Base-by-base conservation (phyloP, 2,329 filamentous ascomycete genomes). In the Didymellaceae sp. region DNA sequence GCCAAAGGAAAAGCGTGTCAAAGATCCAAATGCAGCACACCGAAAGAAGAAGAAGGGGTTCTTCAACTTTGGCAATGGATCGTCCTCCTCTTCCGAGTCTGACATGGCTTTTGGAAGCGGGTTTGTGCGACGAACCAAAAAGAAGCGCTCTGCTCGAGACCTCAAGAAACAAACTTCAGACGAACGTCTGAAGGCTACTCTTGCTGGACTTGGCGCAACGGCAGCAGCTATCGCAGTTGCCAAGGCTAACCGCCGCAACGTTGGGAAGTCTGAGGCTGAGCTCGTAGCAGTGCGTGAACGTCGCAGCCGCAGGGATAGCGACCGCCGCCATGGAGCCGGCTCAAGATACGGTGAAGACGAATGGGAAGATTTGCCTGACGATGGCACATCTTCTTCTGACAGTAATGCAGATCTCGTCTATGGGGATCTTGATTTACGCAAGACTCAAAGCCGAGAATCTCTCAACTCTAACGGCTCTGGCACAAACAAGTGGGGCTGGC, bases 361-460 rank as follows among this genome's bases (percentile, higher is more conserved):
- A 33, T 75, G 71, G 70, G 72, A 73, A 45, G 72, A 73, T 53
- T 52, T 71, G 24, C 69, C 70, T 8, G 72, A 74, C 25, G 67
- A 68, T 24, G 71, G 67, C 10, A 61, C 59, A 4, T 68, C 71
- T 6, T 75, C 75, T n/a, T 79, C 76, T 71, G 52, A 59, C 75
- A 25, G 84, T 37, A 80, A 82, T 59, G 82, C 80, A 22, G 83
- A 74, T 20, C 77, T 89, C 45, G 85, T 85, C 1, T 89, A 86
- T 60, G 86, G 86, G 32, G 78, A 77, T 37, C 73, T 72, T 25
- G 66, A 68, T 20, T 60, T 61, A 54, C 64, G 61, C 32, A 66
- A 65, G 42, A 73, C 68, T 22, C 59, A 77, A 55, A 84, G 81
- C 52, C 69, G 73, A 30, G 81, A 82, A 40, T 84, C 82, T 9